Evolutionary conservation across 257 asterid genomes (phyloP).

Genomic region (Solanum lycopersicoides): DNA sequence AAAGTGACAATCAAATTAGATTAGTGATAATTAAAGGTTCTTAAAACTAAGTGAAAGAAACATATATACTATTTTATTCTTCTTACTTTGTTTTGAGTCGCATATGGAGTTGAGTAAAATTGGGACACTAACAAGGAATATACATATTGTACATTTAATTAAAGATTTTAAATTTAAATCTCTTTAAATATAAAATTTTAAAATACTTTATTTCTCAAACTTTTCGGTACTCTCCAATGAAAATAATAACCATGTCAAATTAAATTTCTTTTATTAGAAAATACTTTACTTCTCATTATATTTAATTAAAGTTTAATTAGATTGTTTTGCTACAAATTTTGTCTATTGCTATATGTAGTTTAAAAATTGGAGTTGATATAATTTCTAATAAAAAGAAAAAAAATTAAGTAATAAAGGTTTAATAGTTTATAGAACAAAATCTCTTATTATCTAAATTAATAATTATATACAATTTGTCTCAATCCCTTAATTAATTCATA

Average conservation of each 20-base stretch:
- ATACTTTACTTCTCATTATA: no score
- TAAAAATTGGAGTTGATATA: no score
- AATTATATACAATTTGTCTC: background rate
- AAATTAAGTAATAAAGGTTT: no score
- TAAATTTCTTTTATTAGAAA: no score
- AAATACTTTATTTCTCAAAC: no score
- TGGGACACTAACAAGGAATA: background rate
- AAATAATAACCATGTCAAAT: background rate
- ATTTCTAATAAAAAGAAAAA: background rate
- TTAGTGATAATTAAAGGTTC: background rate
- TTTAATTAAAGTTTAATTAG: no score
- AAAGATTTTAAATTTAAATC: accelerated
- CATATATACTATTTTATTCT: background rate
- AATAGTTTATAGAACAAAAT: background rate
- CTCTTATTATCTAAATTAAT: background rate
- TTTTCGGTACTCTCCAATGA: background rate
- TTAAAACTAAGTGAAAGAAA: background rate
- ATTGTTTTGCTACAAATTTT: no score
- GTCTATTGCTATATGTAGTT: accelerated
- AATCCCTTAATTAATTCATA: background rate
- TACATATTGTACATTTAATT: no score
- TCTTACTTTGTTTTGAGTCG: background rate
- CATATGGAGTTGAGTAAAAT: background rate
- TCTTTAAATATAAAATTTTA: no score
- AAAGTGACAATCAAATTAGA: background rate